These are phyloP conservation scores for Fomitopsis schrenkii DNA, from an alignment of 1,284 basidiomycete species.

Conservation along the genomic window DNA sequence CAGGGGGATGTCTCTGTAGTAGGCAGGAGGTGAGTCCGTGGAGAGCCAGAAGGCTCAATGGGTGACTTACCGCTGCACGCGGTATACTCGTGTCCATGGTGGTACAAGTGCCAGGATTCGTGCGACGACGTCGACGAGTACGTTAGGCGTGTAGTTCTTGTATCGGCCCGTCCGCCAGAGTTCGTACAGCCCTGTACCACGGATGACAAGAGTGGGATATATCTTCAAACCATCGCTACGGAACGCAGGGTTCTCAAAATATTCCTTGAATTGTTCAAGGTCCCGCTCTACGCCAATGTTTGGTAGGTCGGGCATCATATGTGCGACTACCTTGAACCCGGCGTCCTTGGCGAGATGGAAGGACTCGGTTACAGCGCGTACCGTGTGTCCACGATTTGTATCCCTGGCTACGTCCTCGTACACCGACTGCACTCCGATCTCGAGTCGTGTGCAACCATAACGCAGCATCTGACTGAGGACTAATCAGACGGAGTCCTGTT, in stretches of 20 bases:
- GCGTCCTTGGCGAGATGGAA: constrained; percentile 99
- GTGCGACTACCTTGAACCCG: constrained; percentile 98
- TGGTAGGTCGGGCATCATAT: constrained; percentile 98
- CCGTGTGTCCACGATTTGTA: constrained; percentile 97
- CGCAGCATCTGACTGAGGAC: constrained; percentile 91
- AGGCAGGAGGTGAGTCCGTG: background rate
- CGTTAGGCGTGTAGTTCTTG: constrained; percentile 99
- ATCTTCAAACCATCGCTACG: constrained; percentile 97
- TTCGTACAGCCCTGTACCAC: constrained; percentile 96
- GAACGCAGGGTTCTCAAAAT: constrained; percentile 98
- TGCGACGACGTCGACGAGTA: constrained; percentile 95
- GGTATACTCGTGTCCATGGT: constrained; percentile 98
- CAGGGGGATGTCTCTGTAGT: constrained; percentile 85
- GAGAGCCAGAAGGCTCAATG: background rate
- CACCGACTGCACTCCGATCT: constrained; percentile 98
- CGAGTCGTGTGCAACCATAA: constrained; percentile 96
- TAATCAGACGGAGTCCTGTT: background rate
- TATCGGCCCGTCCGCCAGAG: constrained; percentile 96
- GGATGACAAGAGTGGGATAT: constrained; percentile 97
- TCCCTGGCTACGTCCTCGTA: constrained; percentile 99
- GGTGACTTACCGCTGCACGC: constrained; percentile 77
- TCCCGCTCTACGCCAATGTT: constrained; percentile 98
- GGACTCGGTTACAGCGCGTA: constrained; percentile 94
- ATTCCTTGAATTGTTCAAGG: constrained; percentile 98
- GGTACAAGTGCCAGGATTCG: constrained; percentile 95